These are phyloP conservation scores for Senecio squalidus DNA, from an alignment of 140 eudicot genomes.

Conservation along the genomic window DNA sequence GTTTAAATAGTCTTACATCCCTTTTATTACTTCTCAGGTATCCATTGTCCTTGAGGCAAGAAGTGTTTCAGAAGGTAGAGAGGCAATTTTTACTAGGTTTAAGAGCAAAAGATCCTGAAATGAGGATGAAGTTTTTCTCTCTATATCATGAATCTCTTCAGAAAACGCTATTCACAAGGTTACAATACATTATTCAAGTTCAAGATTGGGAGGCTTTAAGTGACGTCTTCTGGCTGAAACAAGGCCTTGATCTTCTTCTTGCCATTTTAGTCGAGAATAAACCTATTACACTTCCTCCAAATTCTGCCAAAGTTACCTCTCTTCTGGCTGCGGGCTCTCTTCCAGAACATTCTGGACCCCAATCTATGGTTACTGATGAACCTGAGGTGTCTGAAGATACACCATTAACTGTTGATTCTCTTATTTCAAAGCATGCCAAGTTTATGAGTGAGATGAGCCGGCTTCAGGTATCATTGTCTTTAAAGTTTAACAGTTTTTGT, in stretches of 20 bases:
- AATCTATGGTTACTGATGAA: conserved; percentile 64
- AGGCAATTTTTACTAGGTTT: conserved; percentile 86
- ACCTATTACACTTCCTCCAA: conserved; percentile 96
- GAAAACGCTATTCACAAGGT: conserved; percentile 78
- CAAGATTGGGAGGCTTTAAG: conserved; percentile 99
- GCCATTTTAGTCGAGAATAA: conserved; percentile 92
- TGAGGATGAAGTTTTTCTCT: conserved; percentile 76
- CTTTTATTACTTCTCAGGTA: conserved; percentile 43
- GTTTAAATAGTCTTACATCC: background rate
- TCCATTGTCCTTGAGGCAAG: conserved; percentile 74
- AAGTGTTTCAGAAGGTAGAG: conserved; percentile 92
- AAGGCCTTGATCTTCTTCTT: conserved; percentile 99
- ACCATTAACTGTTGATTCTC: conserved; percentile 75
- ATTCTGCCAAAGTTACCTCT: conserved; percentile 83
- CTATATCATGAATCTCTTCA: conserved; percentile 95
- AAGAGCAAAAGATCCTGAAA: conserved; percentile 94
- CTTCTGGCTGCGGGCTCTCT: conserved; percentile 54
- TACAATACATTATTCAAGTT: conserved; percentile 88
- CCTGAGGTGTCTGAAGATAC: conserved; percentile 67
- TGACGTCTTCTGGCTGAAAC: conserved; percentile 99
- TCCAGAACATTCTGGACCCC: conserved; percentile 57
- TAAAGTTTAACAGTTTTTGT: background rate
- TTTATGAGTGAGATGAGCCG: conserved; percentile 80
- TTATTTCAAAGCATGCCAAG: conserved; percentile 70
- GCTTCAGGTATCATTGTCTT: conserved; percentile 48